Base-by-base conservation (phyloP, 805 yeast genomes). In the Barnettozyma sp. region DNA sequence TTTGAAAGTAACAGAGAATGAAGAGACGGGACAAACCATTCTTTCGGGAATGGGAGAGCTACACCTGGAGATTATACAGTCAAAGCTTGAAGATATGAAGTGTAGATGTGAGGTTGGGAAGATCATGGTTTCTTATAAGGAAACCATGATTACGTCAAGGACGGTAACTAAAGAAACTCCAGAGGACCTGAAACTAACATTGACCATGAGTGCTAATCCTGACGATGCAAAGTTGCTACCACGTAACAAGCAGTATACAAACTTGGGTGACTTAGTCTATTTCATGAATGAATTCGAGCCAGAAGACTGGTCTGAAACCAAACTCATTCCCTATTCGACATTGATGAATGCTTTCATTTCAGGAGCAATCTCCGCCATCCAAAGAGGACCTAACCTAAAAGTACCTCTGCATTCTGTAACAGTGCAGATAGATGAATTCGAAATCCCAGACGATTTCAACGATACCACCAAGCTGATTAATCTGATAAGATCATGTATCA, bases 31-130 rank as follows among this genome's bases (percentile, higher is more conserved):
- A 6, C 97, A 92, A 60, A 78, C 88, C 2, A 71, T 88, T 19
- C 59, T 92, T 21, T 78, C 95, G 14, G 98, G 98, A 22, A 90
- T 90, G 97, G 98, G 98, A 26, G 97, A 92, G 53, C 66, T 92
- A 32, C 98, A 92, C 60, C 66, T 92, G 33, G 97, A 92, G 47
- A 87, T 92, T 45, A 82, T 92, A 2, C 70, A 68, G 32, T 92
- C 85, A 49, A 67, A 97, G 37, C 60, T 84, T n/a, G 73, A 72
- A 28, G 95, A 86, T 39, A 68, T 87, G 70, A 80, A 81, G 55
- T 95, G 94, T 3, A 76, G 79, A 38, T 82, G 84, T 1, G 78
- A 78, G 22, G 68, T 86, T 26, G 87, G 96, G 30, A 78, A 79
- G 35, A 84, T 92, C 15, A 84, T 78, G 63, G 95, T 92, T 5